Percentiles rank a stretch among this genome's conserved stretches.
Conservation (phyloP, 352 stramenopile species). For the Phytophthora boehmeriae region DNA sequence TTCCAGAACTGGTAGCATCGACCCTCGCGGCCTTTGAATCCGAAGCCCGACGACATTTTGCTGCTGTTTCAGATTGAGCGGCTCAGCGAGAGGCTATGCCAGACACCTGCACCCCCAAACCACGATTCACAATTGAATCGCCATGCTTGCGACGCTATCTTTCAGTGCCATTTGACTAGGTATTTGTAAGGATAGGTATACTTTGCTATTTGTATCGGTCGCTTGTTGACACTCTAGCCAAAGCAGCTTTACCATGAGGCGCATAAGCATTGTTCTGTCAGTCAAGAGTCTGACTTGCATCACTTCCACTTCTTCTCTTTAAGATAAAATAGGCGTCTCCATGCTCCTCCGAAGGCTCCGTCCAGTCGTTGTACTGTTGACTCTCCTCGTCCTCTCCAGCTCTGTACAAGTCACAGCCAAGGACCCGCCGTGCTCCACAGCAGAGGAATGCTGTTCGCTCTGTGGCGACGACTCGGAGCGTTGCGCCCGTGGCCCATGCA, state of each 20-base stretch:
- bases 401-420: conserved; percentile 10
- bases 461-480: conserved; percentile 53
- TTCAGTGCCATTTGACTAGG: not conserved
- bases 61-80: conserved; percentile 21
- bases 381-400: not conserved
- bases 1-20: conserved; percentile 96
- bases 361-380: not conserved
- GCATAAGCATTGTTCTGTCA: too few species aligned
- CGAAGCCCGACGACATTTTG: conserved; percentile 94
- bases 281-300: not conserved
- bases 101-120: not conserved
- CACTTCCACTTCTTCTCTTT: too few species aligned
- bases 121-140: not conserved
- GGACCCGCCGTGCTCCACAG: conserved; percentile 28
- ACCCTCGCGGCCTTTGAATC: conserved; percentile 92
- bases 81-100: conserved; percentile 1
- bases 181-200: too few species aligned
- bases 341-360: conserved; percentile 9
- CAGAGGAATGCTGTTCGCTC: conserved; percentile 50
- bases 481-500: conserved; percentile 59
- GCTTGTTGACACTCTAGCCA: too few species aligned
- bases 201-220: too few species aligned
- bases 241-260: too few species aligned
- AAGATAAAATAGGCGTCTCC: too few species aligned
- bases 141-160: not conserved